phyloP scores from a whole-genome alignment of 2,329 filamentous ascomycete genomes.

The Tolypocladium ovalisporum region DNA sequence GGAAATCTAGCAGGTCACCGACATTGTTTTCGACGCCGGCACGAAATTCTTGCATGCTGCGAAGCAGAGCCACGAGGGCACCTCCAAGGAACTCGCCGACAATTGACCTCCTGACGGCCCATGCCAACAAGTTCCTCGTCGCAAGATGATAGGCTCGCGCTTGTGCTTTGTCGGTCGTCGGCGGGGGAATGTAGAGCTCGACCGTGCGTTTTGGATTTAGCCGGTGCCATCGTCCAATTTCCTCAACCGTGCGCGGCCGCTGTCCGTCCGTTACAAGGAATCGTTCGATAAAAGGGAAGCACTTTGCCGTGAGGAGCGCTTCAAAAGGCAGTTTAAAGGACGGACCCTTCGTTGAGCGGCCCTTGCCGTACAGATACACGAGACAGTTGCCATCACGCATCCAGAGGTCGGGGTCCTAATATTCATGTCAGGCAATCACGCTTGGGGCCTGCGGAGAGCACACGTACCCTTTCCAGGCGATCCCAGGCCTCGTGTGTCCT shows the following conservation, averaged over 20 bases:
- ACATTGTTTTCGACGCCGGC: constrained; percentile 42
- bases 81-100: constrained; percentile 57
- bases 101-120: constrained; percentile 51
- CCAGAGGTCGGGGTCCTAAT: constrained; percentile 64
- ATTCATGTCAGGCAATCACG: background rate
- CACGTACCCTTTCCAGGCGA: constrained; percentile 2
- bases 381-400: constrained; percentile 55
- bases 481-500: constrained; percentile 4
- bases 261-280: constrained; percentile 27
- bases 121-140: constrained; percentile 68
- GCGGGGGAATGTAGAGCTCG: constrained; percentile 62
- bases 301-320: constrained; percentile 44
- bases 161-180: constrained; percentile 38
- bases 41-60: constrained; percentile 54
- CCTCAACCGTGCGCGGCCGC: constrained; percentile 11
- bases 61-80: constrained; percentile 53
- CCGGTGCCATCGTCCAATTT: constrained; percentile 21
- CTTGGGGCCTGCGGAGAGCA: background rate
- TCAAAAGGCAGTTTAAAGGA: constrained; percentile 56
- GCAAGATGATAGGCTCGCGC: constrained; percentile 54
- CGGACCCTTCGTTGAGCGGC: constrained; percentile 53
- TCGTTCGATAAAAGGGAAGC: constrained; percentile 47
- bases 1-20: constrained; percentile 51
- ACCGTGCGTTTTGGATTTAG: constrained; percentile 21
- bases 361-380: constrained; percentile 56